Percentiles rank a stretch among this genome's conserved stretches.
Conservation (phyloP, 176 grass and related monocot species). For the Zoysia japonica region DNA sequence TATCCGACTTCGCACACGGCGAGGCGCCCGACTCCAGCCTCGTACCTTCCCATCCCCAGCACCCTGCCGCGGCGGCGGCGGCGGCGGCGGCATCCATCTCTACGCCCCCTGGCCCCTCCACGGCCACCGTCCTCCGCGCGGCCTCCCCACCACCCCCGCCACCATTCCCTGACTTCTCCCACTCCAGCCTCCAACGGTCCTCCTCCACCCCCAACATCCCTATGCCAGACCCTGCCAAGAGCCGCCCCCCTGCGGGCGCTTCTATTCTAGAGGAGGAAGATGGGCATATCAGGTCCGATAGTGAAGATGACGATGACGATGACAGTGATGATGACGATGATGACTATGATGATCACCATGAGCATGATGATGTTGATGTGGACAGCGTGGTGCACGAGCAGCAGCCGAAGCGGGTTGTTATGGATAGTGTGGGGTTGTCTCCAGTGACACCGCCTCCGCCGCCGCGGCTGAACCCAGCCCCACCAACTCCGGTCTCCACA, state of each 20-base stretch:
- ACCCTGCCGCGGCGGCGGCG: not conserved
- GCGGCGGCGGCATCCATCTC: constrained; percentile 35
- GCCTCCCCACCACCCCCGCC: constrained; percentile 59
- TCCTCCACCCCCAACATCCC: constrained; percentile 80
- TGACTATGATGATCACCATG: constrained; percentile 42
- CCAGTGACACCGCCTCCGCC: constrained; percentile 55
- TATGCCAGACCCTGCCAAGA: constrained; percentile 51
- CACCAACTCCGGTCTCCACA: constrained; percentile 19
- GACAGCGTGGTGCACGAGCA: constrained; percentile 39
- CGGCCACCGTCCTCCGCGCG: constrained; percentile 12
- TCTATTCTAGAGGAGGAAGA: constrained; percentile 75
- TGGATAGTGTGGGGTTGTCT: constrained; percentile 53
- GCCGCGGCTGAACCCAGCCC: constrained; percentile 38
- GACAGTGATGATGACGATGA: constrained; percentile 1
- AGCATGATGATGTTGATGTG: constrained; percentile 53
- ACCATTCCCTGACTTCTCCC: constrained; percentile 39
- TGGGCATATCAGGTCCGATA: constrained; percentile 36
- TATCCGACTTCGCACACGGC: constrained; percentile 72
- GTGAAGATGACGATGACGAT: constrained; percentile 25
- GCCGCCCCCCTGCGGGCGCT: constrained; percentile 1
- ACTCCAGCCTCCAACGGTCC: constrained; percentile 60
- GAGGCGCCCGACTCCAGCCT: constrained; percentile 58
- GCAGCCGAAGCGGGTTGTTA: constrained; percentile 17
- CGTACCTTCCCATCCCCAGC: constrained; percentile 24
- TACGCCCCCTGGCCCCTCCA: constrained; percentile 37